Conservation (phyloP, 441 rosid species). For the Mallotus repandus region DNA sequence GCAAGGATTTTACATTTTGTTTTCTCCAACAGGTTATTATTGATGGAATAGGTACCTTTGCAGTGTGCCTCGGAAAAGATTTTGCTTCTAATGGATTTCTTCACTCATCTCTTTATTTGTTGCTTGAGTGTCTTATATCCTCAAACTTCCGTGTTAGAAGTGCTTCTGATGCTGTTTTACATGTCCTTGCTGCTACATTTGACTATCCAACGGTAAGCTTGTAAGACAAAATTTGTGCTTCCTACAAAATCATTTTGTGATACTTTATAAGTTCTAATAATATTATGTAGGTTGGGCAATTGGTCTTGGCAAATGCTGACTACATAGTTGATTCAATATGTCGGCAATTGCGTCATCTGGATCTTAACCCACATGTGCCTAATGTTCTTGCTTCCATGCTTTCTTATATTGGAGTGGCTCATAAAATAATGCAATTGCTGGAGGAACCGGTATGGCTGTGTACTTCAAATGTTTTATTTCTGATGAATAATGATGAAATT, state of each 20-base stretch:
- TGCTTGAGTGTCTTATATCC: slow-evolving; percentile 79
- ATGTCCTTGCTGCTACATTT: slow-evolving; percentile 57
- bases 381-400: slow-evolving; percentile 96
- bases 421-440: slow-evolving; percentile 73
- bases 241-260: slow-evolving; percentile 14
- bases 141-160: slow-evolving; percentile 71
- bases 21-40: slow-evolving; percentile 54
- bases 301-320: slow-evolving; percentile 92
- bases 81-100: slow-evolving; percentile 88
- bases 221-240: slow-evolving; percentile 10
- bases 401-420: slow-evolving; percentile 87
- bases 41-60: slow-evolving; percentile 85
- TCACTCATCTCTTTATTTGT: slow-evolving; percentile 82
- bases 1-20: slow-evolving; percentile 20
- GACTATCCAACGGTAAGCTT: slow-evolving; percentile 68
- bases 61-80: slow-evolving; percentile 68
- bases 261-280: slow-evolving; percentile 5
- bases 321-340: slow-evolving; percentile 86
- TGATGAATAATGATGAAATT: not conserved
- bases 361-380: slow-evolving; percentile 89
- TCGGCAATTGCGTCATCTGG: slow-evolving; percentile 84
- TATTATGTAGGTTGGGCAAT: slow-evolving; percentile 73
- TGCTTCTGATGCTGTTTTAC: slow-evolving; percentile 79
- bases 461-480: slow-evolving; percentile 5
- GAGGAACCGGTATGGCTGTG: slow-evolving; percentile 80